Evolutionary conservation across 352 stramenopile species (phyloP).

Genomic region (Globisporangium iwayamae): DNA sequence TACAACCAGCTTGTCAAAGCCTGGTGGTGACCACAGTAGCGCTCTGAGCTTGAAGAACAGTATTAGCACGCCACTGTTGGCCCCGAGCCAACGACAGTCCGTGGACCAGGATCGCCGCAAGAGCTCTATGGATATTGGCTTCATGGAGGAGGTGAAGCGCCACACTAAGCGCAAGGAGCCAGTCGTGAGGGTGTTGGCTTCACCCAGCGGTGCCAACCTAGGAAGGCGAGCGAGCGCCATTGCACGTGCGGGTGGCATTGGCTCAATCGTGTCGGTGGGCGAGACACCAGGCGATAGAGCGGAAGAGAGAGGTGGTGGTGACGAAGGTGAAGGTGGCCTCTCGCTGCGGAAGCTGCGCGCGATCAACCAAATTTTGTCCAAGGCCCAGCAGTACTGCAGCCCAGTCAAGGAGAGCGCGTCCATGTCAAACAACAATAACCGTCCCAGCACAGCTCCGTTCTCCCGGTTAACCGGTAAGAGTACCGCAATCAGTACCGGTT

Average conservation of each 20-base stretch:
- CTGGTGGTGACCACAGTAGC: constrained; percentile 12
- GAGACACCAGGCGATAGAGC: not conserved
- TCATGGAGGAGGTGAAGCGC: constrained; percentile 44
- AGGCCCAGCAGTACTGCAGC: constrained; percentile 33
- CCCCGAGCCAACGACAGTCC: not conserved
- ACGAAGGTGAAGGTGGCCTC: constrained; percentile 8
- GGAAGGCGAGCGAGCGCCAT: not conserved
- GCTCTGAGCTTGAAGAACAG: constrained; percentile 14
- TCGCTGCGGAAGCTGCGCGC: constrained; percentile 44
- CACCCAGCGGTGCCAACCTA: not conserved
- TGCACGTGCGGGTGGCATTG: not conserved
- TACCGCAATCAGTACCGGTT: not conserved
- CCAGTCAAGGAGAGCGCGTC: not conserved
- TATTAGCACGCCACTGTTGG: not conserved
- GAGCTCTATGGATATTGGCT: constrained; percentile 47
- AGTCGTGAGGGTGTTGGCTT: constrained; percentile 3
- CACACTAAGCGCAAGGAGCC: constrained; percentile 22
- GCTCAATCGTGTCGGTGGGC: not conserved
- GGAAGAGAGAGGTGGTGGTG: not conserved
- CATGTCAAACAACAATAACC: not conserved
- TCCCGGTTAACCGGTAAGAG: not conserved
- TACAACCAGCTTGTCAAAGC: not conserved
- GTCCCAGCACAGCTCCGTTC: constrained; percentile 8
- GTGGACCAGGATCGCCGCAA: constrained; percentile 14
- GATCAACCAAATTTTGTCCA: constrained; percentile 67